Percentiles rank a stretch among this genome's conserved stretches.
These are phyloP conservation scores for Starmerella asiatica DNA, from an alignment of 805 yeast species.

Conservation along the genomic window DNA sequence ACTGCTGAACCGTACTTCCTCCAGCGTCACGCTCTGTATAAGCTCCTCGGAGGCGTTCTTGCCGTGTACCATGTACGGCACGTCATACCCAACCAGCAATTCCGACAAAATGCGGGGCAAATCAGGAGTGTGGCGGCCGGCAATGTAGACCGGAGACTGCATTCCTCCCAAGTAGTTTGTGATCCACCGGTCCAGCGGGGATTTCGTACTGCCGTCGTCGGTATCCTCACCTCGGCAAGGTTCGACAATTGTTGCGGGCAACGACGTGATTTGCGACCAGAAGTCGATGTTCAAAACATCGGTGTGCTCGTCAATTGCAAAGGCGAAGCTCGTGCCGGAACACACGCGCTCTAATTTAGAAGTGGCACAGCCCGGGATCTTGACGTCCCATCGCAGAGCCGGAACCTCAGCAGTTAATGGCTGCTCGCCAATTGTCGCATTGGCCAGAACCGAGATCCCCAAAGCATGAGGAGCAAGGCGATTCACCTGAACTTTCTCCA, in stretches of 20 bases:
- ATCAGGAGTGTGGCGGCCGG: conserved; percentile 14
- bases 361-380: conserved; percentile 23
- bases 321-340: conserved; percentile 14
- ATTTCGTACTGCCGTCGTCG: conserved; percentile 5
- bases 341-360: conserved; percentile 9
- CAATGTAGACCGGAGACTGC: conserved; percentile 14
- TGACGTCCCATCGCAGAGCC: conserved; percentile 21
- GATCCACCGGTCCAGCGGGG: conserved; percentile 24
- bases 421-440: conserved; percentile 5
- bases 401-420: conserved; percentile 22
- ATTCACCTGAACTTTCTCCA: conserved; percentile 6
- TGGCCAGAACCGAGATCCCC: conserved; percentile 9
- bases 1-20: conserved; percentile 17
- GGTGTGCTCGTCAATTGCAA: conserved; percentile 4
- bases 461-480: not conserved
- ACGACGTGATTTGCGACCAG: conserved; percentile 8
- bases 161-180: conserved; percentile 22
- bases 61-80: conserved; percentile 20
- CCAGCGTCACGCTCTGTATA: conserved; percentile 21
- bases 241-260: conserved; percentile 18
- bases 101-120: conserved; percentile 10
- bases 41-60: conserved; percentile 21
- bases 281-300: conserved; percentile 12
- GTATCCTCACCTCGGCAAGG: conserved; percentile 15
- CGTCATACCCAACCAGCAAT: conserved; percentile 10